These are phyloP conservation scores for Rhizopogon rudus DNA, from an alignment of 768 basidiomycete species.

Conservation along the genomic window DNA sequence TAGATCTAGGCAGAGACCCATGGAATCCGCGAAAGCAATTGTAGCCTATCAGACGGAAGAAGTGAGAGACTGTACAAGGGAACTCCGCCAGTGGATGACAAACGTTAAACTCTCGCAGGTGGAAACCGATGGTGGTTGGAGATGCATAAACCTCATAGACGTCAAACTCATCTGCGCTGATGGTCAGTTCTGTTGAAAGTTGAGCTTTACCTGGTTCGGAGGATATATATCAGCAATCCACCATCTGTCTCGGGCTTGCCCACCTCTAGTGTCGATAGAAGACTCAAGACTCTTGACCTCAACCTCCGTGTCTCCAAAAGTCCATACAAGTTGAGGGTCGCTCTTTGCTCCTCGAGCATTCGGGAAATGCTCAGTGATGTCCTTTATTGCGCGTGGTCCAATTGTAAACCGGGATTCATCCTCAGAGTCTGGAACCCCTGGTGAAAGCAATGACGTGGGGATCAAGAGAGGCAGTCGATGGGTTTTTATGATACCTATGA, in stretches of 20 bases:
- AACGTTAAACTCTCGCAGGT: conserved; percentile 83
- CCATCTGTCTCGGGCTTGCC: neutral
- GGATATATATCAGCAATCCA: neutral
- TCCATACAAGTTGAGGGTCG: conserved; percentile 81
- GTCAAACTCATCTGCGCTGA: conserved; percentile 80
- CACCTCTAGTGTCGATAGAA: conserved; percentile 62
- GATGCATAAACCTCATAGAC: conserved; percentile 59
- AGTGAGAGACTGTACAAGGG: neutral
- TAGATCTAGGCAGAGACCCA: conserved; percentile 58
- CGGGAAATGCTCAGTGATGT: conserved; percentile 81
- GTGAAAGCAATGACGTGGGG: conserved; percentile 56
- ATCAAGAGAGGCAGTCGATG: conserved; percentile 64
- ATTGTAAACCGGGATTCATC: conserved; percentile 66
- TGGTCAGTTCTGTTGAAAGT: conserved; percentile 69
- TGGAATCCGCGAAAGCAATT: conserved; percentile 72
- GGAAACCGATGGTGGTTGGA: conserved; percentile 71
- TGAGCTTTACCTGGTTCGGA: conserved; percentile 48
- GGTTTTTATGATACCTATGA: conserved; percentile 73
- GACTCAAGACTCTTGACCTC: conserved; percentile 64
- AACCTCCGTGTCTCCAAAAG: conserved; percentile 66
- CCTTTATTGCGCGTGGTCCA: conserved; percentile 67
- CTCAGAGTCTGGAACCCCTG: conserved; percentile 52
- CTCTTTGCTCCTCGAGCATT: conserved; percentile 53
- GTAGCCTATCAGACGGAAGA: conserved; percentile 52
- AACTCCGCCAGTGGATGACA: conserved; percentile 1